Percentiles rank a stretch among this genome's conserved stretches.
Evolutionary conservation across 2,329 filamentous ascomycete genomes (phyloP).

Genomic region (Capronia coronata): DNA sequence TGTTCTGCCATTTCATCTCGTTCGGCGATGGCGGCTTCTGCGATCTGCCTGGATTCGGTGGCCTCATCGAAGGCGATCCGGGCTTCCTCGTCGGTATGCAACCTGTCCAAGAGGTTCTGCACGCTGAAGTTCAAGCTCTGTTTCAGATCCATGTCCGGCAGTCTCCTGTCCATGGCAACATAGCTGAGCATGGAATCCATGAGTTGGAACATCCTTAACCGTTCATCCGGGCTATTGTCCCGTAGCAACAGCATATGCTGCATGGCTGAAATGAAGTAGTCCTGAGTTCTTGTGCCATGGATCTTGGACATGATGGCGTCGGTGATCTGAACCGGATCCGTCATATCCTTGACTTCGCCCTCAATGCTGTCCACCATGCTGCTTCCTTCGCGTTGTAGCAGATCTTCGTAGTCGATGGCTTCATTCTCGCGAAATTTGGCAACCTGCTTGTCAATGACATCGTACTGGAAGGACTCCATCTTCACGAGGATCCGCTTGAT

Average conservation of each 20-base stretch:
- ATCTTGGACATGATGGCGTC: conserved; percentile 86
- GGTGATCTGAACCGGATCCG: conserved; percentile 84
- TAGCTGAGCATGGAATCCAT: conserved; percentile 99
- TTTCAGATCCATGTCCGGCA: conserved; percentile 96
- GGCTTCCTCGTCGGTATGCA: conserved; percentile 94
- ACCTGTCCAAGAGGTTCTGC: conserved; percentile 85
- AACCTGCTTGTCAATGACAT: conserved; percentile 96
- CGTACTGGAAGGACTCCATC: conserved; percentile 98
- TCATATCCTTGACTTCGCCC: conserved; percentile 82
- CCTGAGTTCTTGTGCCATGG: conserved; percentile 74
- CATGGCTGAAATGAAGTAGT: conserved; percentile 92
- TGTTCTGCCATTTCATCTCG: conserved; percentile 88
- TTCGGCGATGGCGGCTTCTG: conserved; percentile 92
- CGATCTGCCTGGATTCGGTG: conserved; percentile 81
- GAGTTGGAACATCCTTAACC: conserved; percentile 90
- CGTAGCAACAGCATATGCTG: conserved; percentile 91
- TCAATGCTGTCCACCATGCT: conserved; percentile 85
- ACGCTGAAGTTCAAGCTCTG: conserved; percentile 97
- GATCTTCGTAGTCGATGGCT: conserved; percentile 96
- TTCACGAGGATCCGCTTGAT: conserved; percentile 90
- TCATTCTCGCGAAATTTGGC: conserved; percentile 90
- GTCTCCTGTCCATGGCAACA: conserved; percentile 91
- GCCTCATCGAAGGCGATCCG: conserved; percentile 88
- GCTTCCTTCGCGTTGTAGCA: conserved; percentile 82
- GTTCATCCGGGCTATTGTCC: conserved; percentile 85